phyloP scores from a whole-genome alignment of 2,329 filamentous ascomycete species.

The Zarea fungicola region DNA sequence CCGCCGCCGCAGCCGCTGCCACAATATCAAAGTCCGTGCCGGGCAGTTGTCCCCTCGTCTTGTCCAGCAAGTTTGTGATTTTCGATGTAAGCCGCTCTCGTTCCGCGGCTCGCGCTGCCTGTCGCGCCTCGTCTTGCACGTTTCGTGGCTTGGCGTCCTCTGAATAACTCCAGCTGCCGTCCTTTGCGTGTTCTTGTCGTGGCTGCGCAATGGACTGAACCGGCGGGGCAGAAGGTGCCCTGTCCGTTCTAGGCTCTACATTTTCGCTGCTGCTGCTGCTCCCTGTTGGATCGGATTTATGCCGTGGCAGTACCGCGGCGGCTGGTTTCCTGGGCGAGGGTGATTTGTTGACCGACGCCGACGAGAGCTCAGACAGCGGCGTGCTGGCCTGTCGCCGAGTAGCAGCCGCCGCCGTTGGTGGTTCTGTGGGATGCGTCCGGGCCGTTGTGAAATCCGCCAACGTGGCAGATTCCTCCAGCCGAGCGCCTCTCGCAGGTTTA shows the following conservation, averaged over 20 bases:
- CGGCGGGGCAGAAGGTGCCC: conserved; percentile 2
- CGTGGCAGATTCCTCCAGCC: conserved; percentile 21
- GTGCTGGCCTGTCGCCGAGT: conserved; percentile 24
- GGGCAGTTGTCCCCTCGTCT: conserved; percentile 11
- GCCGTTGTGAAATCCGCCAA: conserved; percentile 39
- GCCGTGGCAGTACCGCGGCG: conserved; percentile 9
- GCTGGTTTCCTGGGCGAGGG: conserved; percentile 28
- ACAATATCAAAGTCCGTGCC: conserved; percentile 14
- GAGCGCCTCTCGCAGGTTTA: conserved; percentile 15
- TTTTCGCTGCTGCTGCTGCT: conserved; percentile 13
- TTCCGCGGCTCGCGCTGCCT: conserved; percentile 27
- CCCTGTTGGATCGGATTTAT: conserved; percentile 16
- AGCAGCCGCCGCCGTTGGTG: conserved; percentile 11
- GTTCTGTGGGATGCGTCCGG: conserved; percentile 30
- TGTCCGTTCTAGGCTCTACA: neutral
- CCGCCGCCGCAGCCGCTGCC: conserved; percentile 18
- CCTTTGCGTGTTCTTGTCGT: neutral
- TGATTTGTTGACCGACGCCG: conserved; percentile 38
- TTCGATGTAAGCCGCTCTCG: conserved; percentile 38
- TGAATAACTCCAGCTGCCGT: too few species aligned
- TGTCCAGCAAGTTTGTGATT: conserved; percentile 38
- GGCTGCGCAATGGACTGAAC: too few species aligned
- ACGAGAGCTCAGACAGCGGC: conserved; percentile 37
- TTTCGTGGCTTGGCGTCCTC: conserved; percentile 14
- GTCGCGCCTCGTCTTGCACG: conserved; percentile 20